Base-by-base conservation (phyloP, 225 moss, liverwort and hornwort species). In the Sphagnum contortum region DNA sequence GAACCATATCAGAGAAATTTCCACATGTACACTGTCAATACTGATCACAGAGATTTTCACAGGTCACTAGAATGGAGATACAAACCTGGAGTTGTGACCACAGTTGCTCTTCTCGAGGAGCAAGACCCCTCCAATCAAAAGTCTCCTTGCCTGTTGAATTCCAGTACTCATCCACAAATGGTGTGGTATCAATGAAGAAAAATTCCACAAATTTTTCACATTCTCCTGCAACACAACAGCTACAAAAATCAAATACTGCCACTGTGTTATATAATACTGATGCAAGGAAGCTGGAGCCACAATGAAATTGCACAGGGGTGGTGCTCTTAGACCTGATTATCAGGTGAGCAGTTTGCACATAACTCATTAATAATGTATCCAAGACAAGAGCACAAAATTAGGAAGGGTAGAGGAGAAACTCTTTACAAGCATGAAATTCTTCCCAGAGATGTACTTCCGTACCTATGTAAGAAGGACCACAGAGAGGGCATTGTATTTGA, bases 161-260 rank as follows among this genome's bases (percentile, higher is more conserved):
- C 91, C 91, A 91, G 58, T 88, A 85, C 14, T 73, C 71, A 64
- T 88, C 76, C 48, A 91, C 88, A 59, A 85, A 91, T 6, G 91
- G 91, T 50, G 79, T 83, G 48, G 91, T 91, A 55, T 91, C 91
- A 49, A 88, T 80, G 77, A 91, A 88, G 71, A 91, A 81, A 14
- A 91, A 70, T 53, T 91, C 91, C 64, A 83, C 83, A 12, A 45
- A 64, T 49, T 77, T 81, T 87, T 74, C 68, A 67, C 44, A 3
- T 9, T 48, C 65, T 53, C 82, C 86, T 87, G 77, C 68, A 66
- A 6, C 8, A 7, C 50, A 3, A 29, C 29, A 29, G 29, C 29
- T 29, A 44, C 5, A 4, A n/a, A 9, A 9, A 53, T 14, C 12
- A 51, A 64, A 49, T n/a, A 64, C 8, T 47, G 8, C 48, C 13